phyloP scores from a whole-genome alignment of 192 early-diverging fungal genomes.

The Coemansia sp. region DNA sequence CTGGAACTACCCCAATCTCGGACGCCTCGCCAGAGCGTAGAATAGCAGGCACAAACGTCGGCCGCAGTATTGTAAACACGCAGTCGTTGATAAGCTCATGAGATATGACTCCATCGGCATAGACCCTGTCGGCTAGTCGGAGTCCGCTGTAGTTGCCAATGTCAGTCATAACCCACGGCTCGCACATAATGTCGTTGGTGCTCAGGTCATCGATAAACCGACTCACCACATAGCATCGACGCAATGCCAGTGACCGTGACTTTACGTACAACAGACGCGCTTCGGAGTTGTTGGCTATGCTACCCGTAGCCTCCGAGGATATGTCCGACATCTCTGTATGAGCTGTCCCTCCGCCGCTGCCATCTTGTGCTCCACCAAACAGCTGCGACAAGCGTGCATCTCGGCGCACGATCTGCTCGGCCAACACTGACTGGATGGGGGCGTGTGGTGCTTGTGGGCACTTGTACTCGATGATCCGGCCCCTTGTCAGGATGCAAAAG shows the following conservation, averaged over 20 bases:
- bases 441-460: constrained; percentile 16
- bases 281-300: constrained; percentile 9
- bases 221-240: constrained; percentile 50
- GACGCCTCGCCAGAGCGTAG: constrained; percentile 16
- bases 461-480: constrained; percentile 47
- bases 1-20: background rate
- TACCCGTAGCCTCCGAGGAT: constrained; percentile 6
- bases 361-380: constrained; percentile 5
- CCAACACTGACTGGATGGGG: constrained; percentile 18
- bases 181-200: constrained; percentile 44
- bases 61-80: constrained; percentile 51
- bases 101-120: constrained; percentile 43
- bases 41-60: constrained; percentile 36
- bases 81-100: constrained; percentile 51
- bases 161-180: constrained; percentile 54
- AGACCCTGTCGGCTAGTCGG: constrained; percentile 47
- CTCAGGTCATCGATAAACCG: constrained; percentile 41
- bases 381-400: constrained; percentile 24
- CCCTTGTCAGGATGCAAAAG: constrained; percentile 48
- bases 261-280: constrained; percentile 22
- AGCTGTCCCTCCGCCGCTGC: background rate
- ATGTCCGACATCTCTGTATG: background rate
- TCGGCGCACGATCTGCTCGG: constrained; percentile 13
- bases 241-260: constrained; percentile 35
- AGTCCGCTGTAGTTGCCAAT: constrained; percentile 51